Base-by-base conservation (phyloP, 805 yeast species). In the Teunomyces barrocoloradensis region DNA sequence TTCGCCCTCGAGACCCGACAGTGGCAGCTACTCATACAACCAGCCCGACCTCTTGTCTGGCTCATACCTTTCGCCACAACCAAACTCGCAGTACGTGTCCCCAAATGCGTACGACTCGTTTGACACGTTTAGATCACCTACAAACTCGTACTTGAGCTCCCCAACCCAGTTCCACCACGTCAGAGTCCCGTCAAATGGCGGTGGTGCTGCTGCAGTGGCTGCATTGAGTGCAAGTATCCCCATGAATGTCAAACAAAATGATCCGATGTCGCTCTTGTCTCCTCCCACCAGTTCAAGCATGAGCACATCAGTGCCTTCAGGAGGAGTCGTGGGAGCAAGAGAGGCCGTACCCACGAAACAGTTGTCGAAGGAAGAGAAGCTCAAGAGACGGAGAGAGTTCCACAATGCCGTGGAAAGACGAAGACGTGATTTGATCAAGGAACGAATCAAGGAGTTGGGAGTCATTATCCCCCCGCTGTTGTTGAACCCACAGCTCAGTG, bases 371-470 rank as follows among this genome's bases (percentile, higher is more conserved):
- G 95, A 86, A 45, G 89, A 85, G 49, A 87, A 86, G 59, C 64
- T 87, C 45, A 79, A 82, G 51, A 77, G 96, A 52, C 77, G 96
- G 52, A 72, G 96, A 50, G 96, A 90, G 61, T 84, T 89, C 52
- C 98, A 91, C 65, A 91, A 91, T 61, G 96, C 96, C 1, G 97
- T 91, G 4, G 98, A 91, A 65, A 78, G 97, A 57, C 77, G 96
- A 56, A 78, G 98, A 60, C 77, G 98, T 52, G 98, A 92, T 64
- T 74, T 89, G 56, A 91, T 91, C 59, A 90, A 91, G 63, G 95
- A 87, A 59, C 82, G 88, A 57, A 90, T 91, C 52, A 85, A 86
- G 61, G 96, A 89, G 56, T 71, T 91, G 57, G 92, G 96, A 1
- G 67, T 78, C 20, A 73, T 91, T 42, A 87, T 91, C 1, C 97